A percentile compares a stretch with the other conserved stretches of the same genome.
These are phyloP conservation scores for Leishmania lainsoni DNA, from an alignment of 208 protist genomes.

Conservation along the genomic window DNA sequence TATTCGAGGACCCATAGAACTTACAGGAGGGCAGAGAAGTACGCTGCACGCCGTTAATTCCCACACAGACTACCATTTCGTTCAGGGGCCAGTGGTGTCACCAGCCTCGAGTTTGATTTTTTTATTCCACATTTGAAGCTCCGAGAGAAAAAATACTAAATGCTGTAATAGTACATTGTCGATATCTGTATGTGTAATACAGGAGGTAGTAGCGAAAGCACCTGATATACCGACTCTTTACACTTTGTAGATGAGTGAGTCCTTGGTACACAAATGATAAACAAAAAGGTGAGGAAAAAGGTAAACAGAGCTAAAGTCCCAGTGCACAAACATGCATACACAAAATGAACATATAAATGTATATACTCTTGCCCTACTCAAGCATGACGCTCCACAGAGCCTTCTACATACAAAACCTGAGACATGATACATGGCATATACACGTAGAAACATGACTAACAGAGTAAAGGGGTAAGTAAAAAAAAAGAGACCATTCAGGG, in stretches of 20 bases:
- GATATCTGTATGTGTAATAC: background rate
- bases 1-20: conserved; percentile 8
- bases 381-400: background rate
- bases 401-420: background rate
- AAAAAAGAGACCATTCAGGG: background rate
- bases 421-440: background rate
- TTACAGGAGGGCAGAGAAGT: background rate
- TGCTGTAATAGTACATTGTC: background rate
- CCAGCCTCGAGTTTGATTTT: background rate
- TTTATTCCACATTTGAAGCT: background rate
- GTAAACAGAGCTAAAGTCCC: background rate
- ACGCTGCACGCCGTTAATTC: no score
- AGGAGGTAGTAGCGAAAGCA: background rate
- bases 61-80: background rate
- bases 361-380: background rate
- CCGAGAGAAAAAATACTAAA: background rate
- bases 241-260: background rate
- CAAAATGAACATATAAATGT: background rate
- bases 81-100: no score
- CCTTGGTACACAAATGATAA: background rate
- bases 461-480: background rate
- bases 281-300: background rate
- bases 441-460: background rate
- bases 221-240: background rate
- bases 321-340: background rate